A percentile compares a stretch with the other conserved stretches of the same genome.
Evolutionary conservation across 768 basidiomycete genomes (phyloP).

Genomic region (Podaxis carcinomalis): DNA sequence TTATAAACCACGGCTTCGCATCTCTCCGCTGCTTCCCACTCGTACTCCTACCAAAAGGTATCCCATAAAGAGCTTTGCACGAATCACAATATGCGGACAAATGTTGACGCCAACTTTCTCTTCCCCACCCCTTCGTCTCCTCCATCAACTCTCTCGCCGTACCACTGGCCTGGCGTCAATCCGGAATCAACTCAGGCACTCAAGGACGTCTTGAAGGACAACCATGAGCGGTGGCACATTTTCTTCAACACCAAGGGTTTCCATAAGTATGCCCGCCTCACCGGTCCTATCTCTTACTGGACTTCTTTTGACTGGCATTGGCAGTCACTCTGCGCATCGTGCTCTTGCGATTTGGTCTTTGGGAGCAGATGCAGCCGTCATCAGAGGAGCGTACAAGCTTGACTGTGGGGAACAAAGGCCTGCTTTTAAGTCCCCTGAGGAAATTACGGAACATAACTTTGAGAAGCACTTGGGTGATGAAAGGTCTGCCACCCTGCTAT

Average conservation of each 20-base stretch:
- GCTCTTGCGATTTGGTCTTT: constrained; percentile 55
- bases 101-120: constrained; percentile 14
- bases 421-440: constrained; percentile 37
- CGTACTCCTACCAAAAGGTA: too few relatives aligned
- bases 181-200: constrained; percentile 34
- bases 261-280: constrained; percentile 28
- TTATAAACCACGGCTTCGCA: too few relatives aligned
- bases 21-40: too few relatives aligned
- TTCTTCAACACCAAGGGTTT: constrained; percentile 44
- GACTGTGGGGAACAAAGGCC: constrained; percentile 33
- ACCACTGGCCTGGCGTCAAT: constrained; percentile 28
- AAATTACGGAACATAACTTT: constrained; percentile 45
- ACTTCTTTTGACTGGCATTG: constrained; percentile 27
- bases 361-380: constrained; percentile 41
- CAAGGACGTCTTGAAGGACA: constrained; percentile 39
- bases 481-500: constrained; percentile 29
- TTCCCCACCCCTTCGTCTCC: constrained; percentile 30
- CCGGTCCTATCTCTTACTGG: background rate
- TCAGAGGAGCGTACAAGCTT: constrained; percentile 33
- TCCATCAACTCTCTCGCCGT: constrained; percentile 23
- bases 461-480: constrained; percentile 53
- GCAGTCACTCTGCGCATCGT: constrained; percentile 52
- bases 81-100: background rate
- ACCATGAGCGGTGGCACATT: constrained; percentile 48
- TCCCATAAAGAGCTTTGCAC: background rate